These are phyloP conservation scores for Microcyclospora pomicola DNA, from an alignment of 2,329 filamentous ascomycete species.

Conservation along the genomic window DNA sequence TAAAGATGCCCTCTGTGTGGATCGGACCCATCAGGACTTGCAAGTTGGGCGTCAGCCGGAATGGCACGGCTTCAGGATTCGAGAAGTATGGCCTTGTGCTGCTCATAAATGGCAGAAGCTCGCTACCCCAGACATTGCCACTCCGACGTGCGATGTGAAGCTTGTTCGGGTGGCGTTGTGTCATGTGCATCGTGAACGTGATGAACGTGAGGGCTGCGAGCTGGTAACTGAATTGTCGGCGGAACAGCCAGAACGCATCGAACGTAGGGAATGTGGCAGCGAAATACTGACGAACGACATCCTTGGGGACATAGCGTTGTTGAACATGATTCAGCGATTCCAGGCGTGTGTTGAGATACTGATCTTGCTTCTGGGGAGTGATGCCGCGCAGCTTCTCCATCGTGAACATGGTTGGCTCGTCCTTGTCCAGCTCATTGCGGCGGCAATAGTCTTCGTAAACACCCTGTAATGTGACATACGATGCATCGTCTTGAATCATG, in stretches of 20 bases:
- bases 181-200: conserved; percentile 97
- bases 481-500: conserved; percentile 88
- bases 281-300: conserved; percentile 77
- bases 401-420: conserved; percentile 86
- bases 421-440: conserved; percentile 74
- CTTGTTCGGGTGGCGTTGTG: conserved; percentile 89
- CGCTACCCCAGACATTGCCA: conserved; percentile 91
- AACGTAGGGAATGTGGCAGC: conserved; percentile 75
- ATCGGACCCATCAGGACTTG: conserved; percentile 93
- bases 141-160: conserved; percentile 76
- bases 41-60: conserved; percentile 91
- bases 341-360: conserved; percentile 36
- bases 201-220: conserved; percentile 92
- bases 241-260: conserved; percentile 96
- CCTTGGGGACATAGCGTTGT: conserved; percentile 79
- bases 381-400: conserved; percentile 84
- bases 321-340: conserved; percentile 95
- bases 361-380: conserved; percentile 45
- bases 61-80: conserved; percentile 89
- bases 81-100: conserved; percentile 76
- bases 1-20: conserved; percentile 90
- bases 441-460: conserved; percentile 96
- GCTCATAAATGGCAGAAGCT: conserved; percentile 84
- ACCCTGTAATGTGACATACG: conserved; percentile 85
- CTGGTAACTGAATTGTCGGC: conserved; percentile 91